Evolutionary conservation across 2,329 filamentous ascomycete genomes (phyloP).

Genomic region (Epichloe scottii): DNA sequence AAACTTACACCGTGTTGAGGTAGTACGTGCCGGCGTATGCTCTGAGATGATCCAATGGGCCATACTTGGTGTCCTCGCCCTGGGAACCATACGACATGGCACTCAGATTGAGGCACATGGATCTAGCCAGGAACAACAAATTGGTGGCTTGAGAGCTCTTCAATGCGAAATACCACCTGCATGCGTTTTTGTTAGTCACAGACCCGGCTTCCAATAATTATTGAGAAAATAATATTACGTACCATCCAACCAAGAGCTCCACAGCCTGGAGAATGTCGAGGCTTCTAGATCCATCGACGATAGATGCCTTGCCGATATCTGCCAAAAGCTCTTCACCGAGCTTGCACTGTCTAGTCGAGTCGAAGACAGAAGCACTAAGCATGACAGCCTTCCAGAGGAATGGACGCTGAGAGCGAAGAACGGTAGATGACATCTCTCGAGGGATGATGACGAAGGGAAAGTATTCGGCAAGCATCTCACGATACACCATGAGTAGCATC

Average conservation of each 20-base stretch:
- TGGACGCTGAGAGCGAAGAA: constrained; percentile 26
- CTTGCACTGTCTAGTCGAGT: constrained; percentile 30
- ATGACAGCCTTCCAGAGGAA: constrained; percentile 38
- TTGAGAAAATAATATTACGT: constrained; percentile 6
- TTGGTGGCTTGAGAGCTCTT: constrained; percentile 38
- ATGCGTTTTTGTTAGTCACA: not conserved
- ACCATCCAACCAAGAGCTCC: constrained; percentile 34
- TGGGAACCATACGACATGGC: constrained; percentile 17
- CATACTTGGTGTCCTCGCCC: constrained; percentile 14
- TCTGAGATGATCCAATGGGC: constrained; percentile 30
- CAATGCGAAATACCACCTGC: constrained; percentile 34
- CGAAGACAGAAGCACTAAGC: constrained; percentile 29
- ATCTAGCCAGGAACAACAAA: constrained; percentile 33
- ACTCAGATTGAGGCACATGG: constrained; percentile 30
- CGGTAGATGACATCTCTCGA: constrained; percentile 19
- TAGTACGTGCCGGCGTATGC: constrained; percentile 39
- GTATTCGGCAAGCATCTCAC: constrained; percentile 19
- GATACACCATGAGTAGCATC: constrained; percentile 25
- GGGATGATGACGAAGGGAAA: constrained; percentile 35
- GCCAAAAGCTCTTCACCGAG: constrained; percentile 31
- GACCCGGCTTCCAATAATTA: not conserved
- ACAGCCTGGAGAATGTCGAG: constrained; percentile 36
- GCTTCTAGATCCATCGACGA: constrained; percentile 28
- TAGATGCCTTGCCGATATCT: constrained; percentile 27
- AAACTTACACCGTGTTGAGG: constrained; percentile 32